Percentiles rank a stretch among this genome's conserved stretches.
phyloP scores from a whole-genome alignment of 2,329 filamentous ascomycete genomes.

The Colletotrichum truncatum region DNA sequence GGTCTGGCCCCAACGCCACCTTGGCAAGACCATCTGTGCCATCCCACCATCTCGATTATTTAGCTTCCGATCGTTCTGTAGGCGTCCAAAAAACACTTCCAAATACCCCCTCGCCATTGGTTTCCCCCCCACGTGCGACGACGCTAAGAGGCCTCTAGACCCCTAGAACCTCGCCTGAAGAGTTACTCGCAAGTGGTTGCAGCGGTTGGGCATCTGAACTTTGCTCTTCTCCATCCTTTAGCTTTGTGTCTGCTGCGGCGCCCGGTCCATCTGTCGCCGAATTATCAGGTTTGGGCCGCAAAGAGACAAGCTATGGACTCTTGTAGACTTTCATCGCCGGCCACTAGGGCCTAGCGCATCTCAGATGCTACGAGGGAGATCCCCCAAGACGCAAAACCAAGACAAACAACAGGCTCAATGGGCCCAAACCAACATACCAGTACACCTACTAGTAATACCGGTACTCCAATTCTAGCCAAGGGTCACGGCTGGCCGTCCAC shows the following conservation, averaged over 20 bases:
- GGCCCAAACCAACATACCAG: background rate
- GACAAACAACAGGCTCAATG: background rate
- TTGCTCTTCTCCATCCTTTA: background rate
- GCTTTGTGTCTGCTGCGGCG: background rate
- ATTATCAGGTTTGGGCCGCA: slow-evolving; percentile 1
- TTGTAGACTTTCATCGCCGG: slow-evolving; percentile 19
- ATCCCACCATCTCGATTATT: slow-evolving; percentile 11
- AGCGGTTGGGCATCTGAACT: slow-evolving; percentile 17
- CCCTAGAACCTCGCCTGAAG: slow-evolving; percentile 1
- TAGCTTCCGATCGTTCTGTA: slow-evolving; percentile 12
- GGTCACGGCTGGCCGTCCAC: background rate
- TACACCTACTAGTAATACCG: no score
- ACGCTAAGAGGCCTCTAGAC: slow-evolving; percentile 12
- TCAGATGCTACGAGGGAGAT: slow-evolving; percentile 23
- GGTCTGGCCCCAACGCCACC: background rate
- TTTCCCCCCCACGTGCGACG: slow-evolving; percentile 1
- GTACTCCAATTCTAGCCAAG: no score
- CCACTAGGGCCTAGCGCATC: slow-evolving; percentile 21
- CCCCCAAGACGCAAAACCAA: slow-evolving; percentile 20
- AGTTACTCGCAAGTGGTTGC: background rate
- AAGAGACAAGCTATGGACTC: slow-evolving; percentile 20
- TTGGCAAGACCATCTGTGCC: background rate
- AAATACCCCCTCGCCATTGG: background rate
- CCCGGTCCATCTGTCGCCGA: slow-evolving; percentile 2
- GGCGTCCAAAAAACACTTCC: background rate